Base-by-base conservation (phyloP, 805 yeast genomes). In the Candida arabinofermentans region DNA sequence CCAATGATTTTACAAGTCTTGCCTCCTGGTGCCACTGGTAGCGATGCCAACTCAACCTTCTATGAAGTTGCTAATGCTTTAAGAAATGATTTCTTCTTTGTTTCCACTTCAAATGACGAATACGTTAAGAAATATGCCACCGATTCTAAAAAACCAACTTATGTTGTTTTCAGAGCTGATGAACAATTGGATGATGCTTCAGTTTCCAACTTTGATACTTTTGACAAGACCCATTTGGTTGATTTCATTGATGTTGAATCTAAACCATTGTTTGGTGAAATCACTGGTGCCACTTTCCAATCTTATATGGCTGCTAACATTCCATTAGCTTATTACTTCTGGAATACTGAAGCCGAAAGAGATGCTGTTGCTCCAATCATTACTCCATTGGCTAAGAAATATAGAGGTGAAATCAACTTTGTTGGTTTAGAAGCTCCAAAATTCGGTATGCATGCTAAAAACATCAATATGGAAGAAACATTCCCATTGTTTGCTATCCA, bases 401-500 rank as follows among this genome's bases (percentile, higher is more conserved):
- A 75, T 68, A 79, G 87, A 71, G 96, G 96, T 48, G 74, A 78
- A 60, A 65, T 89, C 53, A 86, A 85, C 71, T 82, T 93, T 65
- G 96, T 86, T 51, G 95, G 91, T 66, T 72, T 93, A 55, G 90
- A 91, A 58, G 95, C 96, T 43, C 59, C 71, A 41, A 69, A 70
- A 57, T 93, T 69, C 62, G 96, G 96, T 50, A 78, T 75, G 65
- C 98, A 91, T 61, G 96, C 96, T 43, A 83, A 77, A 58, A 78
- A 80, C 67, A 75, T 93, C 62, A 87, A 85, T 74, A 77, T 90
- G 78, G 72, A 81, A 67, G 85, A 86, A 59, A 78, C 81, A 57
- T 83, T 85, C 77, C 99, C 99, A 64, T 78, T 91, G 45, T 83
- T 93, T 61, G 96, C 81, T 37, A 83, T 91, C 53, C 97, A 91